These are phyloP conservation scores for Ramalina intermedia DNA, from an alignment of 495 filamentous ascomycete species.

Conservation along the genomic window DNA sequence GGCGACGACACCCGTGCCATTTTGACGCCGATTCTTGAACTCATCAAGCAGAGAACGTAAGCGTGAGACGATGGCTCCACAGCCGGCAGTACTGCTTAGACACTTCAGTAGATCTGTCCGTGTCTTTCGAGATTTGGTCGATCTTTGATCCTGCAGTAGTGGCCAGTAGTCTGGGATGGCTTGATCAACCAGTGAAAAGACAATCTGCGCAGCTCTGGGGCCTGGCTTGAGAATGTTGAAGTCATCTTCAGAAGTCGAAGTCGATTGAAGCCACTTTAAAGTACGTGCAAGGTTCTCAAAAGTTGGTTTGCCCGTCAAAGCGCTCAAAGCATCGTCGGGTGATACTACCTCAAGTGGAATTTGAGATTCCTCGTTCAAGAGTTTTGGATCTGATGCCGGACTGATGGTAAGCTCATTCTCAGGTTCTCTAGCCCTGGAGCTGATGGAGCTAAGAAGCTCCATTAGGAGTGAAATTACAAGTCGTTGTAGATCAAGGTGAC, in stretches of 20 bases:
- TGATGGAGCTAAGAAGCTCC: no score
- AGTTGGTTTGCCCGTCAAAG: constrained; percentile 50
- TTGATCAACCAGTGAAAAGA: constrained; percentile 51
- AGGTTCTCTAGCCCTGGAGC: no score
- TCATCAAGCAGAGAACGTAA: constrained; percentile 39
- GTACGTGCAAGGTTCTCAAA: constrained; percentile 37
- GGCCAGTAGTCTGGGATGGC: constrained; percentile 69
- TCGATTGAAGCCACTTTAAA: constrained; percentile 39
- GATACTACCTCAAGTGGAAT: no score
- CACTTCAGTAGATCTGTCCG: constrained; percentile 43
- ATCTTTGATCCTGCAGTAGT: constrained; percentile 27
- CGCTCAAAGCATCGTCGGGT: constrained; percentile 44
- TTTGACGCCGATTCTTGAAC: constrained; percentile 17
- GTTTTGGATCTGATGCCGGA: no score
- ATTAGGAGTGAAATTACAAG: no score
- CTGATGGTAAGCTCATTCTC: no score
- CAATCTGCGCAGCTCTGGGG: constrained; percentile 52
- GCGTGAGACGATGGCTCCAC: constrained; percentile 52
- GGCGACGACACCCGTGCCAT: neutral
- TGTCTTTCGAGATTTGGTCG: constrained; percentile 19
- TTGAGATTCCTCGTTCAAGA: no score
- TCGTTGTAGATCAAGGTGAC: no score
- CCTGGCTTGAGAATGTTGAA: constrained; percentile 51
- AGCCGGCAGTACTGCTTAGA: constrained; percentile 55
- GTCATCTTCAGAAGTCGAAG: constrained; percentile 14